These are phyloP conservation scores for Verticillium klebahnii DNA, from an alignment of 2,329 filamentous ascomycete genomes.

Conservation along the genomic window DNA sequence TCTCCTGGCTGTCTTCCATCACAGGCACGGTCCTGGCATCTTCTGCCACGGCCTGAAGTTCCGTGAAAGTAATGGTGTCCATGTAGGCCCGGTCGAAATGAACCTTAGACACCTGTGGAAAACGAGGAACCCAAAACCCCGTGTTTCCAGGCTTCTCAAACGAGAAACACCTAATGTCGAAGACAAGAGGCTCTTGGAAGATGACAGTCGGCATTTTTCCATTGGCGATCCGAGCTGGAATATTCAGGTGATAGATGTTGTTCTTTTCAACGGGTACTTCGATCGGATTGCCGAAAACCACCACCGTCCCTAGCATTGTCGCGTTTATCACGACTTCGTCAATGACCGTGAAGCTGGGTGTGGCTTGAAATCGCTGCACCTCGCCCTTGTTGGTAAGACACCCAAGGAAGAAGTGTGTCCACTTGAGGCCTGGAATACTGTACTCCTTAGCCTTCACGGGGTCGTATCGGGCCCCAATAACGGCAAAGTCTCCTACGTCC, in stretches of 20 bases:
- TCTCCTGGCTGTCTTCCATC: slow-evolving; percentile 55
- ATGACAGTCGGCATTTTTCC: slow-evolving; percentile 41
- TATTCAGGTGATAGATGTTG: slow-evolving; percentile 37
- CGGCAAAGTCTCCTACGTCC: slow-evolving; percentile 77
- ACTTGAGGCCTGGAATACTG: slow-evolving; percentile 51
- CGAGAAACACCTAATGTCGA: slow-evolving; percentile 75
- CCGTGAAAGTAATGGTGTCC: slow-evolving; percentile 64
- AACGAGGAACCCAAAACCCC: slow-evolving; percentile 69
- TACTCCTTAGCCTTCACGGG: slow-evolving; percentile 55
- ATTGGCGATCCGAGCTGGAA: slow-evolving; percentile 38
- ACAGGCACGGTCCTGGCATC: slow-evolving; percentile 45
- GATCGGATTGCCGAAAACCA: slow-evolving; percentile 38
- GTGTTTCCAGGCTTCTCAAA: slow-evolving; percentile 70
- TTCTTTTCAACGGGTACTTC: slow-evolving; percentile 34
- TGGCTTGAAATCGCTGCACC: slow-evolving; percentile 43
- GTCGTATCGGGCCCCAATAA: slow-evolving; percentile 72
- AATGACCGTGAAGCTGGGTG: slow-evolving; percentile 62
- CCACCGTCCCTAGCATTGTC: slow-evolving; percentile 46
- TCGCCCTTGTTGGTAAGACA: slow-evolving; percentile 67
- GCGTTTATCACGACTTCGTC: slow-evolving; percentile 56
- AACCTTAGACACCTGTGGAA: slow-evolving; percentile 71
- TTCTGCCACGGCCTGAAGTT: slow-evolving; percentile 63
- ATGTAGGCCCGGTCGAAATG: slow-evolving; percentile 69
- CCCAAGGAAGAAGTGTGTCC: slow-evolving; percentile 78
- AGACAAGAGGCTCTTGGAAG: slow-evolving; percentile 69